A percentile compares a stretch with the other conserved stretches of the same genome.
phyloP scores from a whole-genome alignment of 192 early-diverging fungal species.

The Obelidium mucronatum region DNA sequence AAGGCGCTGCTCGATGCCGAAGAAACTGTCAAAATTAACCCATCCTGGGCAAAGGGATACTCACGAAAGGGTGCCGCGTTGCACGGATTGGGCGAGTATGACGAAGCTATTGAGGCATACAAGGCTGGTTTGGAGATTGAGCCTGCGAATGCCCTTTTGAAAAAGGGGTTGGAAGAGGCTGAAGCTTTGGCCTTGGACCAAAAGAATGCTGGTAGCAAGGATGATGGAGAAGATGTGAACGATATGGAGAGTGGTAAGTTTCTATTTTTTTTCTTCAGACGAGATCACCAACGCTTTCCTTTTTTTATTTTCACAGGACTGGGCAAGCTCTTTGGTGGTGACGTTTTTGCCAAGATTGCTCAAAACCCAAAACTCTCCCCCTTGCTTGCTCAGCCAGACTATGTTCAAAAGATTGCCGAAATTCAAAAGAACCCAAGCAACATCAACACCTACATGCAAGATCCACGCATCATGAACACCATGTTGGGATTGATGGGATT shows the following conservation, averaged over 20 bases:
- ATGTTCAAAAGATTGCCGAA: constrained; percentile 73
- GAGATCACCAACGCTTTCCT: background rate
- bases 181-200: constrained; percentile 63
- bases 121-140: constrained; percentile 80
- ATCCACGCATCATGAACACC: constrained; percentile 82
- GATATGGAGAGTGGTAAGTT: constrained; percentile 25
- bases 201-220: constrained; percentile 31
- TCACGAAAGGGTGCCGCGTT: constrained; percentile 89
- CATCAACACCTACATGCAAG: constrained; percentile 73
- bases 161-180: constrained; percentile 80
- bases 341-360: constrained; percentile 79
- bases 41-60: constrained; percentile 92
- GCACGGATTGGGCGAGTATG: constrained; percentile 70
- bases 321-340: constrained; percentile 79
- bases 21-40: constrained; percentile 83
- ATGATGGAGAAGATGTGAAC: background rate
- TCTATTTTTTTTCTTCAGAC: constrained; percentile 6
- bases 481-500: constrained; percentile 81
- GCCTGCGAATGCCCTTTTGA: constrained; percentile 75
- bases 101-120: constrained; percentile 81
- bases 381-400: constrained; percentile 79
- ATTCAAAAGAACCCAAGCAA: constrained; percentile 78
- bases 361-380: constrained; percentile 79
- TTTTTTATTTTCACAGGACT: constrained; percentile 40
- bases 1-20: constrained; percentile 85